Evolutionary conservation across 1,284 basidiomycete species (phyloP).

Genomic region (Tylopilus sp.): DNA sequence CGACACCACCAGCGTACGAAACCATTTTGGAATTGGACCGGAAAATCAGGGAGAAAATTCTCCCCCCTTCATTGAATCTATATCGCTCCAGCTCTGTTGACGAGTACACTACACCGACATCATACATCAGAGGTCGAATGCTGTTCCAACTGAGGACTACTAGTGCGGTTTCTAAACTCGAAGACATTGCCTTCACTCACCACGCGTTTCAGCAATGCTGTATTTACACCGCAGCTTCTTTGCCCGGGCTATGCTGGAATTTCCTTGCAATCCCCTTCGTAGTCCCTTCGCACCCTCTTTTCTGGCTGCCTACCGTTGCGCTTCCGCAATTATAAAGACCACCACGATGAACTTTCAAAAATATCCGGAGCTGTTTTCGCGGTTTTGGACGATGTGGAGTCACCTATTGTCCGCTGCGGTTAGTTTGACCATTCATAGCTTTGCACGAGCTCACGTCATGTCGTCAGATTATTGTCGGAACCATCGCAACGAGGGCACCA

Average conservation of each 20-base stretch:
- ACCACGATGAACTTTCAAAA: slow-evolving; percentile 48
- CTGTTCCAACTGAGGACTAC: slow-evolving; percentile 50
- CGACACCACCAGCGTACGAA: slow-evolving; percentile 49
- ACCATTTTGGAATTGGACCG: slow-evolving; percentile 56
- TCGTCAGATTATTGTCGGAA: slow-evolving; percentile 52
- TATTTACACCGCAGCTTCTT: slow-evolving; percentile 61
- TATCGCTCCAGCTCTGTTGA: slow-evolving; percentile 44
- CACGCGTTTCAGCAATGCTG: slow-evolving; percentile 40
- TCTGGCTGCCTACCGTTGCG: slow-evolving; percentile 58
- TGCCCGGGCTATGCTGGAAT: slow-evolving; percentile 57
- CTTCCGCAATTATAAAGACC: slow-evolving; percentile 54
- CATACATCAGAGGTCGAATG: slow-evolving; percentile 47
- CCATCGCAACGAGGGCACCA: slow-evolving; percentile 53
- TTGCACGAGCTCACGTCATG: slow-evolving; percentile 14
- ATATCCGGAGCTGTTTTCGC: slow-evolving; percentile 49
- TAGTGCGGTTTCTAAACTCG: slow-evolving; percentile 31
- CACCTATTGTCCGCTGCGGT: slow-evolving; percentile 56
- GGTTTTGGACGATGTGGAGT: slow-evolving; percentile 56
- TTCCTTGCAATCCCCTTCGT: slow-evolving; percentile 55
- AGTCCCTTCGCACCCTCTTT: slow-evolving; percentile 64
- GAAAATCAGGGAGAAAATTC: slow-evolving; percentile 50
- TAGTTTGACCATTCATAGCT: slow-evolving; percentile 8
- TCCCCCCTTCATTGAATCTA: slow-evolving; percentile 50
- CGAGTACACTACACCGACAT: slow-evolving; percentile 46
- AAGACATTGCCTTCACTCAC: slow-evolving; percentile 11